Evolutionary conservation across 768 basidiomycete species (phyloP), one percentile per base, ranked within the genome.

Genomic region (Mycena floridula): DNA sequence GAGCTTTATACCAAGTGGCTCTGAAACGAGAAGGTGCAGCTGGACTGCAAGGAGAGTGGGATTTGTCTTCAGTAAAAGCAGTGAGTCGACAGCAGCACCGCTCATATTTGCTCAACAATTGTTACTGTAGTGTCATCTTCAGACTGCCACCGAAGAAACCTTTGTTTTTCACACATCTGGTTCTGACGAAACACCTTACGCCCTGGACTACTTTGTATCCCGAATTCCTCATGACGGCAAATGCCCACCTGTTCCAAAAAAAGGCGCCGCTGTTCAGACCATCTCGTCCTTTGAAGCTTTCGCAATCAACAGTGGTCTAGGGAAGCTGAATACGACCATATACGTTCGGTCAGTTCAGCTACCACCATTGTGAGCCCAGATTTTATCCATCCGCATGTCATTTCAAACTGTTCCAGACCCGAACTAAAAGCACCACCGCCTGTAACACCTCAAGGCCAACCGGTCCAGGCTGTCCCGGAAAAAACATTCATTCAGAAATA

Each of bases 401-500:
- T 16, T 16, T n/a, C 30, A 22, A 32, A 35, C 37, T 47, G 21
- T 22, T 27, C 40, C 55, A 90, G 89, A 46, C 85, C 85, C 36
- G 76, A 77, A 47, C 70, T 90, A 28, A 79, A 77, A 43, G 63
- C 70, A 1, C 86, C 87, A 7, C 85, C 84, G 7, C 79, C 77
- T 4, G 59, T 89, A 20, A 79, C 79, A 7, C 64, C 76, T 13
- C 70, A 84, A 55, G 89, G 89, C 37, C 74, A 79, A 54, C 74
- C 79, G 16, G 66, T 85, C 20, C 59, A 70, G 46, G 76, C 81
- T 0, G 59, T 67, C 25, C 73, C 75, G 0, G 89, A 94, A 57
- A 86, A 91, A 62, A 67, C 79, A 9, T 89, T 93, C 62, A 45
- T 92, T 32, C 85, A 89, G 56, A 93, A 92, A 59, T 94, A 94